Percentiles rank a stretch among this genome's conserved stretches.
These are phyloP conservation scores for Lodderomyces jiufengensis DNA, from an alignment of 1,139 yeast genomes.

Conservation along the genomic window DNA sequence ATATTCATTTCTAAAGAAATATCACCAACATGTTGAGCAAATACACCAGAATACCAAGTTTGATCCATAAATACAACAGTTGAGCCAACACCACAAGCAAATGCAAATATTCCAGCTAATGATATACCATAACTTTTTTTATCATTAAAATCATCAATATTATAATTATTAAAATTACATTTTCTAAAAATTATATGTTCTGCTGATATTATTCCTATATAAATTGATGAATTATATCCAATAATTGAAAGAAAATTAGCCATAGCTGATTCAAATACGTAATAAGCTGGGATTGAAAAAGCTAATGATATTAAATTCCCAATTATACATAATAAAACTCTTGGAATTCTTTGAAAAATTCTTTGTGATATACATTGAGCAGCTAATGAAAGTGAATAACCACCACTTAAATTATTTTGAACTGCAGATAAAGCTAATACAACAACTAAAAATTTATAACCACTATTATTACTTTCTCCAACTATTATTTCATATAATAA, in stretches of 20 bases:
- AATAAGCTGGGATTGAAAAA: conserved; percentile 31
- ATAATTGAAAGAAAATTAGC: conserved; percentile 28
- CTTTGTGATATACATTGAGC: conserved; percentile 29
- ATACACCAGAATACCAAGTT: conserved; percentile 29
- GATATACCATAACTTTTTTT: conserved; percentile 23
- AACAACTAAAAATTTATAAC: conserved; percentile 30
- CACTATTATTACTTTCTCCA: conserved; percentile 26
- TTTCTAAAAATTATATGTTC: conserved; percentile 27
- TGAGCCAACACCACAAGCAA: conserved; percentile 26
- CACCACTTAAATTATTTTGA: conserved; percentile 29
- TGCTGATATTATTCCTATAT: conserved; percentile 23
- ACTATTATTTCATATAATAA: conserved; percentile 27
- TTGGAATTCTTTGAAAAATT: conserved; percentile 23
- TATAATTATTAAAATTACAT: conserved; percentile 22
- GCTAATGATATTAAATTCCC: conserved; percentile 29
- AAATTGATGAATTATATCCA: conserved; percentile 29
- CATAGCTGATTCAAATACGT: conserved; percentile 26
- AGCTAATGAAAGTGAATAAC: conserved; percentile 27
- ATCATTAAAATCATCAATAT: conserved; percentile 21
- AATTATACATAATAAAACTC: conserved; percentile 28
- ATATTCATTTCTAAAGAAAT: conserved; percentile 28
- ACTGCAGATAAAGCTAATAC: conserved; percentile 26
- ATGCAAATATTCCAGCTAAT: conserved; percentile 25
- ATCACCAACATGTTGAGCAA: conserved; percentile 25
- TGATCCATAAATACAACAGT: conserved; percentile 29